A percentile compares a stretch with the other conserved stretches of the same genome.
These are phyloP conservation scores for Botrytis paeoniae DNA, from an alignment of 2,329 filamentous ascomycete genomes.

Conservation along the genomic window DNA sequence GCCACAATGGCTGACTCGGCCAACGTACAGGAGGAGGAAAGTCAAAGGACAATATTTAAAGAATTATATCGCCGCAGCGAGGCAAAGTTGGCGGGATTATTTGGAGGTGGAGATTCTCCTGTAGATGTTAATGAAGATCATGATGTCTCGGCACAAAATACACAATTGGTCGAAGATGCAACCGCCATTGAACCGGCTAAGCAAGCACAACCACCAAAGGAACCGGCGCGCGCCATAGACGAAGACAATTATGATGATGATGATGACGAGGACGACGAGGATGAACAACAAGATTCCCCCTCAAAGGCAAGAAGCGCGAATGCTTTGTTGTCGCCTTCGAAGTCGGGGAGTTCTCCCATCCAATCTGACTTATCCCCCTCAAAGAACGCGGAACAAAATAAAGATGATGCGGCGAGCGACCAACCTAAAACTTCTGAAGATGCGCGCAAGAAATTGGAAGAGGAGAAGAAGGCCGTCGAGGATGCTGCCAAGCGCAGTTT, in stretches of 20 bases:
- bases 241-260: conserved; percentile 85
- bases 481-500: conserved; percentile 88
- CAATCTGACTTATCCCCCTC: conserved; percentile 49
- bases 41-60: conserved; percentile 67
- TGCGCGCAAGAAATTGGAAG: conserved; percentile 88
- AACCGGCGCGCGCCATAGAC: conserved; percentile 72
- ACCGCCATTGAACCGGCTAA: conserved; percentile 49
- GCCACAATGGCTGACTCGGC: conserved; percentile 46
- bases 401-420: conserved; percentile 48
- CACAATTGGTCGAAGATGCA: conserved; percentile 46
- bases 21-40: conserved; percentile 64
- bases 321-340: conserved; percentile 64
- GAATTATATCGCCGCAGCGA: conserved; percentile 76
- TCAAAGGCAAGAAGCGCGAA: conserved; percentile 49
- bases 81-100: conserved; percentile 72
- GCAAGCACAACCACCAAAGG: conserved; percentile 57
- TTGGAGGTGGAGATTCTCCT: conserved; percentile 46
- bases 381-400: conserved; percentile 53
- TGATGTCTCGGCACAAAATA: conserved; percentile 35
- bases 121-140: conserved; percentile 28
- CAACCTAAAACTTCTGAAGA: conserved; percentile 74
- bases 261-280: conserved; percentile 70
- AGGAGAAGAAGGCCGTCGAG: conserved; percentile 86
- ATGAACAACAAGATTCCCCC: conserved; percentile 51
- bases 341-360: conserved; percentile 65